Base-by-base conservation (phyloP, 768 basidiomycete species). In the Auricularia cornea region DNA sequence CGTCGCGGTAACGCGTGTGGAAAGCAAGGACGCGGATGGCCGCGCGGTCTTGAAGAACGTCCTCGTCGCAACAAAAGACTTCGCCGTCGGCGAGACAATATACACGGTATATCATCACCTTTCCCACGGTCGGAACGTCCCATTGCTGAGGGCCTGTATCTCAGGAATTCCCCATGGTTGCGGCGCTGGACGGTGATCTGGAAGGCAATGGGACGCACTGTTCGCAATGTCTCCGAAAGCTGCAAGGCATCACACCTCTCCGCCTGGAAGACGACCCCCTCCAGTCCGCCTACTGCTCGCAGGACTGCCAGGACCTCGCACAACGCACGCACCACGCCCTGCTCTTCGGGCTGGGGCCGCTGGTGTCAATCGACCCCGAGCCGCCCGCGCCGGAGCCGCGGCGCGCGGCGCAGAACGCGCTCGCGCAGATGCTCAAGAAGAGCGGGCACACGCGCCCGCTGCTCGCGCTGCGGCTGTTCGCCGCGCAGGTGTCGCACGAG, bases 81-180 rank as follows among this genome's bases (percentile, higher is more conserved):
- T 92, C 63, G 73, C 80, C 59, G 80, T 80, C 2, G 91, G 90
- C 57, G 88, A 92, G 64, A 76, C 84, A 56, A 90, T 94, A 60
- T 94, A 92, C 76, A 87, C 82, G 80, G 91, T 86, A 71, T 59
- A 63, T n/a, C n/a, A n/a, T n/a, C n/a, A n/a, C n/a, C 65, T 62
- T 35, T 35, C 29, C n/a, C n/a, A n/a, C n/a, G n/a, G n/a, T n/a
- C n/a, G n/a, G n/a, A n/a, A n/a, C n/a, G n/a, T n/a, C n/a, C n/a
- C n/a, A n/a, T n/a, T n/a, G n/a, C n/a, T n/a, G n/a, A n/a, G n/a
- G n/a, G n/a, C n/a, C n/a, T n/a, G n/a, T n/a, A n/a, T n/a, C 14
- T 57, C 67, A 94, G 91, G 91, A 94, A 78, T 76, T 80, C 65
- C 88, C 91, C 6, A 78, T 91, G 23, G 84, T 89, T 41, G 76